These are phyloP conservation scores for Amphibolis antarctica DNA, from an alignment of 106 monocot species.

Conservation along the genomic window DNA sequence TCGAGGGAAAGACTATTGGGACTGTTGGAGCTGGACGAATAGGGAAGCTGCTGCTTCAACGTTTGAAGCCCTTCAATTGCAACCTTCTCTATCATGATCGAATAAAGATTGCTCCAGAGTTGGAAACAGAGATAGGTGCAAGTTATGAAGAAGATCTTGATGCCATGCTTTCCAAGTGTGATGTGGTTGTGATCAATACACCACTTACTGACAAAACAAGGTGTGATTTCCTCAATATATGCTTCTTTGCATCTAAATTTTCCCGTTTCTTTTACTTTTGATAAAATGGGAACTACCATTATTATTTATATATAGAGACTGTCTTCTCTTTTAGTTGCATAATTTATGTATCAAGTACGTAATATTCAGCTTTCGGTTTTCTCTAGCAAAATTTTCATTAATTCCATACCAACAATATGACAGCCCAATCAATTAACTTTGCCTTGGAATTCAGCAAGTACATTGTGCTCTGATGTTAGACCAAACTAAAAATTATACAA, in stretches of 20 bases:
- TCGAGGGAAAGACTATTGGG: constrained; percentile 90
- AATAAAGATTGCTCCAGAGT: constrained; percentile 50
- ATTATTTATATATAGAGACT: no score
- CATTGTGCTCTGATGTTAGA: no score
- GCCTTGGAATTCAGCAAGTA: no score
- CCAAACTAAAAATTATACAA: no score
- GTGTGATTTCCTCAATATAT: no score
- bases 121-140: constrained; percentile 72
- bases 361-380: no score
- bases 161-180: constrained; percentile 89
- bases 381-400: no score
- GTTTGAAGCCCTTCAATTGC: constrained; percentile 87
- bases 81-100: constrained; percentile 84
- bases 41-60: constrained; percentile 70
- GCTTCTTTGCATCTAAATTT: background rate
- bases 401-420: no score
- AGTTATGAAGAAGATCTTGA: constrained; percentile 91
- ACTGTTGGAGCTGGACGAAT: constrained; percentile 91
- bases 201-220: constrained; percentile 93
- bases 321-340: no score
- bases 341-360: no score
- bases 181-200: constrained; percentile 67
- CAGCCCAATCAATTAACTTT: no score
- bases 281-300: no score
- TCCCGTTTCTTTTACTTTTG: background rate